Evolutionary conservation across 306 rosid species (phyloP).

Genomic region (Quercus dentata): DNA sequence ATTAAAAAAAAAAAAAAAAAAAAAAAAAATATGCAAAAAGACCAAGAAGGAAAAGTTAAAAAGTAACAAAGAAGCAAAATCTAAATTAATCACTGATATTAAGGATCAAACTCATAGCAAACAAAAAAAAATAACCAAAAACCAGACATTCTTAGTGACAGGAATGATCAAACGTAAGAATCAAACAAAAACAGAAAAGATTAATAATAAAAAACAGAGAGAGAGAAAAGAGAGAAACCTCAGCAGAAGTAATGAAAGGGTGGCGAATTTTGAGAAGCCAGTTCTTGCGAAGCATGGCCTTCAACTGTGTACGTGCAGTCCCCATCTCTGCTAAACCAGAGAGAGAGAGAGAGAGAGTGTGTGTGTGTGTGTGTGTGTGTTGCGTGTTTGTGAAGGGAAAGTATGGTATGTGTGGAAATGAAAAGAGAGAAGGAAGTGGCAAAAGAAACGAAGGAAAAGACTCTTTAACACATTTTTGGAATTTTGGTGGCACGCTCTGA

Average conservation of each 20-base stretch:
- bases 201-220: background rate
- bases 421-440: too few relatives aligned
- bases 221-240: constrained; percentile 39
- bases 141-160: background rate
- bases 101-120: background rate
- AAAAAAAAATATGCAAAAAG: background rate
- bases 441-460: too few relatives aligned
- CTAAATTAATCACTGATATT: background rate
- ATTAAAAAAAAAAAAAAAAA: background rate
- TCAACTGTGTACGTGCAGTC: constrained; percentile 65
- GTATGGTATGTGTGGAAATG: too few relatives aligned
- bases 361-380: too few relatives aligned
- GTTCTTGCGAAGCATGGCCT: constrained; percentile 88
- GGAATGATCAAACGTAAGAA: background rate
- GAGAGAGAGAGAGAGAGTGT: too few relatives aligned
- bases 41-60: background rate
- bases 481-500: too few relatives aligned
- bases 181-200: background rate
- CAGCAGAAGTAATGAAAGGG: constrained; percentile 73
- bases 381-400: too few relatives aligned
- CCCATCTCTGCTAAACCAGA: constrained; percentile 54
- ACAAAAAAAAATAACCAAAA: constrained; percentile 5
- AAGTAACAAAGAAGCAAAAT: background rate
- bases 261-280: constrained; percentile 97
- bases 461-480: too few relatives aligned